Evolutionary conservation across 2,329 filamentous ascomycete species (phyloP).

Genomic region (Trichophyton verrucosum): DNA sequence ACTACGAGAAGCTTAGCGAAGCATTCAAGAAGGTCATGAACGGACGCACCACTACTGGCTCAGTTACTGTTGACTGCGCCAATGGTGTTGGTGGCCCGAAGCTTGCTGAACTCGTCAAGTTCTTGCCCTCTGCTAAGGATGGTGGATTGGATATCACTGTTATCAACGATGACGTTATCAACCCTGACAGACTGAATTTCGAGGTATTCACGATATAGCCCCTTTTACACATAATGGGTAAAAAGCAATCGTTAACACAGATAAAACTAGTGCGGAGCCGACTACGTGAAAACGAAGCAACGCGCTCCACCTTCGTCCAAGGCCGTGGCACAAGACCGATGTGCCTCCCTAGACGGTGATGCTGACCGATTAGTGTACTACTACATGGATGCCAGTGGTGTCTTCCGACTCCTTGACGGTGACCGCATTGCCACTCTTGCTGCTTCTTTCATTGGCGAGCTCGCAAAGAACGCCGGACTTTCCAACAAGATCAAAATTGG

Average conservation of each 20-base stretch:
- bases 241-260: slow-evolving; percentile 14
- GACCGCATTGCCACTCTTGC: slow-evolving; percentile 93
- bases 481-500: slow-evolving; percentile 74
- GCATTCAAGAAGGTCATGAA: slow-evolving; percentile 78
- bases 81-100: slow-evolving; percentile 95
- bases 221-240: not conserved
- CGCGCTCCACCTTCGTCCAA: slow-evolving; percentile 74
- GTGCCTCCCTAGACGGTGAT: slow-evolving; percentile 87
- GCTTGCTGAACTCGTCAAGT: slow-evolving; percentile 71
- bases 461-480: slow-evolving; percentile 67
- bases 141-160: slow-evolving; percentile 69
- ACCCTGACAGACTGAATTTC: slow-evolving; percentile 76
- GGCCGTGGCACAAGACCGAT: slow-evolving; percentile 61
- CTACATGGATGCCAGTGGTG: slow-evolving; percentile 67
- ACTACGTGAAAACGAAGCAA: slow-evolving; percentile 96
- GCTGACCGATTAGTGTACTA: slow-evolving; percentile 95
- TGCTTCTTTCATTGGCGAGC: slow-evolving; percentile 84
- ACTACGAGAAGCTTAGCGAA: slow-evolving; percentile 80
- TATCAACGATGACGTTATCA: slow-evolving; percentile 84
- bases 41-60: slow-evolving; percentile 59
- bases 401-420: slow-evolving; percentile 87
- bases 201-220: slow-evolving; percentile 44
- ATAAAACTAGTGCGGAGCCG: slow-evolving; percentile 63
- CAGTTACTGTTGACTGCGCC: slow-evolving; percentile 81
- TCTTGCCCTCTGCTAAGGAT: slow-evolving; percentile 55